Conservation (phyloP, 2,329 filamentous ascomycete species). For the Hymenotorrendiella dingleyae region DNA sequence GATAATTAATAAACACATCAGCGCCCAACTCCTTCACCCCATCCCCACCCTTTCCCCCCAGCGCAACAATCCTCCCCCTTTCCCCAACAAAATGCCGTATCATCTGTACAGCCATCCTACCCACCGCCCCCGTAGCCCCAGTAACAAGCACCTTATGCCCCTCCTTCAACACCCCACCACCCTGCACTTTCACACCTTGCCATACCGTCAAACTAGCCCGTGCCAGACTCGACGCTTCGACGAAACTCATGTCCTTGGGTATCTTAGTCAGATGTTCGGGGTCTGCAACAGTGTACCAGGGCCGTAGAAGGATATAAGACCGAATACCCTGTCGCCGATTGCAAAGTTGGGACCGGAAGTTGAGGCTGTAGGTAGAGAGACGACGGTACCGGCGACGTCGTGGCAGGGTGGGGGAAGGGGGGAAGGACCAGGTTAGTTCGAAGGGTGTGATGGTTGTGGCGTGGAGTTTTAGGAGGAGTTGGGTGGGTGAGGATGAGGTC, state of each 20-base stretch:
- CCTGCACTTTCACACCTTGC: slow-evolving; percentile 5
- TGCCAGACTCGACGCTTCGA: slow-evolving; percentile 12
- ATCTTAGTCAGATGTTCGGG: slow-evolving; percentile 4
- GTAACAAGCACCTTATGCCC: slow-evolving; percentile 8
- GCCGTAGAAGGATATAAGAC: slow-evolving; percentile 4
- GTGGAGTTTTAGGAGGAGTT: slow-evolving; percentile 11
- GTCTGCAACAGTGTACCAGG: slow-evolving; percentile 9
- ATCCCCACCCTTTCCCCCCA: slow-evolving; percentile 9
- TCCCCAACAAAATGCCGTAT: slow-evolving; percentile 2
- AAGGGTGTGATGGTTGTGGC: slow-evolving; percentile 11
- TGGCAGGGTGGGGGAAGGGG: slow-evolving; percentile 5
- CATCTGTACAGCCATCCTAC: slow-evolving; percentile 12
- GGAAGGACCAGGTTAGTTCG: slow-evolving; percentile 10
- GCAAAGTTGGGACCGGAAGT: not conserved
- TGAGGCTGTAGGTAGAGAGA: slow-evolving; percentile 4
- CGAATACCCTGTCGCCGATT: slow-evolving; percentile 9
- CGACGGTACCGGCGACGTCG: slow-evolving; percentile 8
- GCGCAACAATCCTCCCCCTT: slow-evolving; percentile 7
- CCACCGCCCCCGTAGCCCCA: slow-evolving; percentile 13
- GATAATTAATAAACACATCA: slow-evolving; percentile 10
- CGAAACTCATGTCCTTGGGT: slow-evolving; percentile 4
- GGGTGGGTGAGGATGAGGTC: slow-evolving; percentile 6
- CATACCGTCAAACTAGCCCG: slow-evolving; percentile 9
- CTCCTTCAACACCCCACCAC: slow-evolving; percentile 2
- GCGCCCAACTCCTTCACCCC: slow-evolving; percentile 9